A percentile compares a stretch with the other conserved stretches of the same genome.
These are phyloP conservation scores for Pleurotus citrinopileatus DNA, from an alignment of 768 basidiomycete genomes.

Conservation along the genomic window DNA sequence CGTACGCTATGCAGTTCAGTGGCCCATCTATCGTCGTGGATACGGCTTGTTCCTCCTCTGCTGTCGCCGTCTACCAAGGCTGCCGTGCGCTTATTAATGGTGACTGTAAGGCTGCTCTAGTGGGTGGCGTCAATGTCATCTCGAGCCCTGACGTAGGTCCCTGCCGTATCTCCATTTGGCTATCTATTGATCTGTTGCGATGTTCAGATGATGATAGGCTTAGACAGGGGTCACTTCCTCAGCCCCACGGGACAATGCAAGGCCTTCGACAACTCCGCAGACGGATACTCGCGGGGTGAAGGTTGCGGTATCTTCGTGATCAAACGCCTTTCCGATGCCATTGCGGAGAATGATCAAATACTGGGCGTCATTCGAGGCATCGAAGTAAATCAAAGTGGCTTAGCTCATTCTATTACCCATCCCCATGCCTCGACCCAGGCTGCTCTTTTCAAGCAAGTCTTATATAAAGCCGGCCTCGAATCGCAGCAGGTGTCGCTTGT, in stretches of 20 bases:
- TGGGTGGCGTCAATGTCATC: constrained; percentile 70
- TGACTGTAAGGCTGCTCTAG: constrained; percentile 71
- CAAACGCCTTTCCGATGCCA: constrained; percentile 1
- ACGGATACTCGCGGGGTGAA: constrained; percentile 71
- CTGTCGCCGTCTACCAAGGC: constrained; percentile 66
- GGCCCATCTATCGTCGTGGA: constrained; percentile 74
- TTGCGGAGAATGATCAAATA: constrained; percentile 1
- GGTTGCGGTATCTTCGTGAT: constrained; percentile 49
- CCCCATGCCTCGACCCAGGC: constrained; percentile 57
- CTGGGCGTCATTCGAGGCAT: neutral
- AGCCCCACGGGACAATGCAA: constrained; percentile 67
- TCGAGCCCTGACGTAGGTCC: constrained; percentile 64
- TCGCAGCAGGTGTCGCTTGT: neutral
- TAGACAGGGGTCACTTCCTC: constrained; percentile 69
- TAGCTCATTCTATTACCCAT: constrained; percentile 11
- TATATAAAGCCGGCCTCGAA: neutral
- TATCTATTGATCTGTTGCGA: neutral
- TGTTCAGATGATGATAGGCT: constrained; percentile 7
- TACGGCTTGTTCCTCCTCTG: constrained; percentile 74
- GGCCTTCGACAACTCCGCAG: constrained; percentile 67
- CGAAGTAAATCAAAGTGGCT: constrained; percentile 8
- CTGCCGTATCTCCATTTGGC: neutral
- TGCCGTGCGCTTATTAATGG: constrained; percentile 58
- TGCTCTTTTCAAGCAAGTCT: constrained; percentile 36
- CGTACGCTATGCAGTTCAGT: constrained; percentile 60